Evolutionary conservation across 768 basidiomycete species (phyloP), one percentile per base, ranked within the genome.

Genomic region (Boletus rufocinnamomeus): DNA sequence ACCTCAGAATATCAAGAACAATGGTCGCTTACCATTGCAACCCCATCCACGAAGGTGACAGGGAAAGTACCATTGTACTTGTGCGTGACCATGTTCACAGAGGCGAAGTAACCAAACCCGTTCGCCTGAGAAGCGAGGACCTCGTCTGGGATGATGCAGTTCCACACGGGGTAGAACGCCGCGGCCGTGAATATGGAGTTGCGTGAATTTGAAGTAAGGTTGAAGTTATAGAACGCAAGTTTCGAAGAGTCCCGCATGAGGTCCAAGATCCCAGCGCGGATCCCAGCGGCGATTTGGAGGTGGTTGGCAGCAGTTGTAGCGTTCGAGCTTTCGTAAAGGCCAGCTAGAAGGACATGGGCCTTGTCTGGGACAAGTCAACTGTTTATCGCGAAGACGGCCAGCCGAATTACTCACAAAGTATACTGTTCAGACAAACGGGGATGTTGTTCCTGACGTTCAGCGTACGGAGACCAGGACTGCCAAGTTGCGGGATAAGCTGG

Each of bases 211-310:
- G 86, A 80, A 7, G 84, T 87, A 41, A 88, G 71, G 71, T 93
- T 92, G 75, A 89, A 97, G 73, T 96, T 95, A 66, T 95, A 95
- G 74, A 95, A 96, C 0, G 88, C 88, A 19, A n/a, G n/a, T n/a
- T n/a, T n/a, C n/a, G n/a, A n/a, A n/a, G n/a, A n/a, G n/a, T 96
- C 90, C 94, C 95, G 97, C 73, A 85, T 78, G 9, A 97, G 82
- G 70, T 98, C 95, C 38, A 97, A 76, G 59, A 97, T 84, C 1
- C 86, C 94, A 27, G 74, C 79, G 57, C 84, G 83, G 45, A 93
- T 74, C 10, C 75, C 72, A 0, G 79, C 72, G 0, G 93, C 92
- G 3, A 80, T 78, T 25, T 77, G 64, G n/a, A 72, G 76, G 66
- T 95, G 92, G 28, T 74, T 70, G 3, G 74, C 66, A 0, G 79